phyloP scores from a whole-genome alignment of 768 basidiomycete species.

The Daedalea quercina region DNA sequence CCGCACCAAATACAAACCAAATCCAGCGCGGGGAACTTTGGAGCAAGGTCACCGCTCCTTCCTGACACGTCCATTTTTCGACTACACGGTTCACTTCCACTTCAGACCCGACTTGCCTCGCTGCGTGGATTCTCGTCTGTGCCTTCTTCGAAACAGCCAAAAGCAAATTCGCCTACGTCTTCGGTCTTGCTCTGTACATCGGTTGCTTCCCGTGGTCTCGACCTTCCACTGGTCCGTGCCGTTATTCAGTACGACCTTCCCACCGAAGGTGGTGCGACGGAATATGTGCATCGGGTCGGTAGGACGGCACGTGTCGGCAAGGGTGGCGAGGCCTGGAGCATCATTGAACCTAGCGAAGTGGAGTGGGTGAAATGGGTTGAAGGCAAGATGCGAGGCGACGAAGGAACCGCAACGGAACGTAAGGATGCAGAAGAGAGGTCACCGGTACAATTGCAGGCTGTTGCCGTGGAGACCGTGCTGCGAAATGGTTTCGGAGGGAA shows the following conservation, averaged over 20 bases:
- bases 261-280: conserved; percentile 92
- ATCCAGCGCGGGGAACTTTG: conserved; percentile 31
- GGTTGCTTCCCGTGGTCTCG: conserved; percentile 96
- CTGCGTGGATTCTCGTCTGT: conserved; percentile 71
- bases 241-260: conserved; percentile 97
- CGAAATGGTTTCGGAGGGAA: conserved; percentile 82
- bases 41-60: conserved; percentile 65
- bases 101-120: conserved; percentile 71
- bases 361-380: conserved; percentile 92
- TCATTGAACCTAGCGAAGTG: conserved; percentile 80
- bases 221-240: conserved; percentile 88
- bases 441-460: conserved; percentile 47
- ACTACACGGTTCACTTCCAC: conserved; percentile 88
- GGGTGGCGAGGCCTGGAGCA: conserved; percentile 93
- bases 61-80: conserved; percentile 80
- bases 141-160: conserved; percentile 24
- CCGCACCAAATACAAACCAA: conserved; percentile 12
- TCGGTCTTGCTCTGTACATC: conserved; percentile 92
- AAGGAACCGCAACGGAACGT: conserved; percentile 15
- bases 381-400: conserved; percentile 63
- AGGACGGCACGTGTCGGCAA: conserved; percentile 95
- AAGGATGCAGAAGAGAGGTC: conserved; percentile 17
- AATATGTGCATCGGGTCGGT: conserved; percentile 96
- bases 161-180: conserved; percentile 28
- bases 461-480: conserved; percentile 66